Base-by-base conservation (phyloP, 768 basidiomycete species). In the Sporobolomyces roseus region DNA sequence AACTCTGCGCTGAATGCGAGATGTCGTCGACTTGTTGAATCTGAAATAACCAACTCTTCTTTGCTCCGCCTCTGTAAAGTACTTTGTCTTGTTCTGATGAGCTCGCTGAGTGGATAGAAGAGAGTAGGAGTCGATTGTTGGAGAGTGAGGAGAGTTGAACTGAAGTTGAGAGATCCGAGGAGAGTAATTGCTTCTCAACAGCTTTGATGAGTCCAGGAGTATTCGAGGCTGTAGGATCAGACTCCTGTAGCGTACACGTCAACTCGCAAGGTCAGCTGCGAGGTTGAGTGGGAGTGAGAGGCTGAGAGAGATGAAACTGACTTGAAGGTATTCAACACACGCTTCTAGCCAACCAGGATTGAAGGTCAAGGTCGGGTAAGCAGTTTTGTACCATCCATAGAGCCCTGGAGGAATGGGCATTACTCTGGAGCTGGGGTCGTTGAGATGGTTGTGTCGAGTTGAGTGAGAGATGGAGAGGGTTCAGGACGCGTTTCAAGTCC, bases 131-230 rank as follows among this genome's bases (percentile, higher is more conserved):
- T 12, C 63, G 68, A 27, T 33, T 30, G 0, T 58, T 17, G 33
- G 45, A 9, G 48, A 30, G 35, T 35, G 27, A 21, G 45, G 59
- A 9, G 21, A 25, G 62, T 35, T 32, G 41, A 62, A 66, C 30
- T 14, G 70, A 71, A 35, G 70, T 71, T 23, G 65, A 54, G 25
- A 71, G 66, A 52, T 71, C 70, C 12, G 70, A 71, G 17, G 58
- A 66, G 32, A 71, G 59, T 10, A 71, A 65, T 53, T 71, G 70
- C 1, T 36, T 29, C 21, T 71, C 65, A 63, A 71, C 66, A 13
- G 43, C 21, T 32, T 71, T 67, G 70, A 67, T 71, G 33, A 71
- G 53, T 8, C 36, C 52, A 1, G 29, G n/a, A 16, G 45, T 32
- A 0, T 41, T 43, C 27, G 59, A 33, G 2, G 58, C 49, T 16